phyloP scores from a whole-genome alignment of 768 basidiomycete species.

The Mycena kentingensis region DNA sequence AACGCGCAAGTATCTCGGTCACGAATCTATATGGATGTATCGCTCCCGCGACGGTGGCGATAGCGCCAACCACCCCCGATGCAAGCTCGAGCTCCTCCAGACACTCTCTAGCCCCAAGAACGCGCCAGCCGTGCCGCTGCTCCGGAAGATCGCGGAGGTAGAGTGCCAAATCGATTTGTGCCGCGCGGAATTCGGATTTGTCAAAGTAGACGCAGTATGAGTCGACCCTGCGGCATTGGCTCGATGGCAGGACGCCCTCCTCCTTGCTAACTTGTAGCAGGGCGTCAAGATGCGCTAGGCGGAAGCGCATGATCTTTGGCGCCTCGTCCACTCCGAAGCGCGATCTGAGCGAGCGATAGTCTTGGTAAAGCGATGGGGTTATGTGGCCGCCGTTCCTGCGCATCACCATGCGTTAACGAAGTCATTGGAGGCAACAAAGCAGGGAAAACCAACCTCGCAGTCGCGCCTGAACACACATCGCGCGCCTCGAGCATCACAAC shows the following conservation, averaged over 20 bases:
- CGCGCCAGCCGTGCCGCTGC: slow-evolving; percentile 33
- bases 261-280: slow-evolving; percentile 39
- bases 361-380: slow-evolving; percentile 45
- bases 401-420: not conserved
- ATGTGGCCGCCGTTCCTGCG: slow-evolving; percentile 55
- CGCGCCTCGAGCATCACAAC: slow-evolving; percentile 67
- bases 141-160: slow-evolving; percentile 47
- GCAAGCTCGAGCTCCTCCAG: slow-evolving; percentile 43
- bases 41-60: slow-evolving; percentile 44
- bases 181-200: slow-evolving; percentile 34
- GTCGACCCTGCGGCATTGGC: slow-evolving; percentile 49
- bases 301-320: slow-evolving; percentile 41
- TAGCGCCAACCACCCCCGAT: slow-evolving; percentile 38
- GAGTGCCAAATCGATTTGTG: slow-evolving; percentile 33
- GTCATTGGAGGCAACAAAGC: not conserved
- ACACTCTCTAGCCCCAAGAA: slow-evolving; percentile 10
- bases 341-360: slow-evolving; percentile 39
- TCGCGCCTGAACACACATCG: slow-evolving; percentile 56
- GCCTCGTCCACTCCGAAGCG: slow-evolving; percentile 41
- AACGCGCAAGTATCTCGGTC: slow-evolving; percentile 42
- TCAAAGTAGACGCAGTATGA: slow-evolving; percentile 45
- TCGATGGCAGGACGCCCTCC: slow-evolving; percentile 41
- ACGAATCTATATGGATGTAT: slow-evolving; percentile 55
- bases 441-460: slow-evolving; percentile 40
- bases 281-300: slow-evolving; percentile 45